Conservation (phyloP, 495 filamentous ascomycete species). For the Aspergillus haitiensis region DNA sequence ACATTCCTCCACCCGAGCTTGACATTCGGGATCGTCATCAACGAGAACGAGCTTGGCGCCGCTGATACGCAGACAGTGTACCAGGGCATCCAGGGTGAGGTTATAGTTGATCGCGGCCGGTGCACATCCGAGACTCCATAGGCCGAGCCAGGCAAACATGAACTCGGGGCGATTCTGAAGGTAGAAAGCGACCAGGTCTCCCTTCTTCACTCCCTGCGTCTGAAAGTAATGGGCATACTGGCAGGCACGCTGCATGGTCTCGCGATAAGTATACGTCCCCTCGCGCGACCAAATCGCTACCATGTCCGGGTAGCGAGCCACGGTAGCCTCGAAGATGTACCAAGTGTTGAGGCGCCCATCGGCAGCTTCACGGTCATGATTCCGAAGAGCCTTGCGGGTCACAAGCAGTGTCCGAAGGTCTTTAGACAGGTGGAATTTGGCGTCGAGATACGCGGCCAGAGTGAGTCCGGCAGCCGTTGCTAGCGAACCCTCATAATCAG, state of each 20-base stretch:
- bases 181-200: conserved; percentile 69
- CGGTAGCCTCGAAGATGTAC: conserved; percentile 64
- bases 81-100: conserved; percentile 60
- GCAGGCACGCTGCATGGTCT: conserved; percentile 54
- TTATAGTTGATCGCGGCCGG: conserved; percentile 76
- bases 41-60: conserved; percentile 62
- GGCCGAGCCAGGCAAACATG: conserved; percentile 60
- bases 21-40: conserved; percentile 59
- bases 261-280: conserved; percentile 61
- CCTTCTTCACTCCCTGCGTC: conserved; percentile 57
- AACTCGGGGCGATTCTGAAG: conserved; percentile 70
- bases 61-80: conserved; percentile 67
- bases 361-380: conserved; percentile 40
- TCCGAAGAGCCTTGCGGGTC: conserved; percentile 34
- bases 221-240: conserved; percentile 69
- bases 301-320: conserved; percentile 45
- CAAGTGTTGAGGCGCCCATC: conserved; percentile 57
- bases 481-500: conserved; percentile 15
- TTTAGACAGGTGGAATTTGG: conserved; percentile 64
- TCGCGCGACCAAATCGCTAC: conserved; percentile 68
- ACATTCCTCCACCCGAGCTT: conserved; percentile 56
- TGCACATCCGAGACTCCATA: conserved; percentile 63
- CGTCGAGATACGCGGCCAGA: conserved; percentile 64
- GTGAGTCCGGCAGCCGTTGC: conserved; percentile 49
- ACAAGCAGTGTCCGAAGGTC: conserved; percentile 49